phyloP scores from a whole-genome alignment of 202 grass and related monocot species.

The Hordeum pubiflorum region DNA sequence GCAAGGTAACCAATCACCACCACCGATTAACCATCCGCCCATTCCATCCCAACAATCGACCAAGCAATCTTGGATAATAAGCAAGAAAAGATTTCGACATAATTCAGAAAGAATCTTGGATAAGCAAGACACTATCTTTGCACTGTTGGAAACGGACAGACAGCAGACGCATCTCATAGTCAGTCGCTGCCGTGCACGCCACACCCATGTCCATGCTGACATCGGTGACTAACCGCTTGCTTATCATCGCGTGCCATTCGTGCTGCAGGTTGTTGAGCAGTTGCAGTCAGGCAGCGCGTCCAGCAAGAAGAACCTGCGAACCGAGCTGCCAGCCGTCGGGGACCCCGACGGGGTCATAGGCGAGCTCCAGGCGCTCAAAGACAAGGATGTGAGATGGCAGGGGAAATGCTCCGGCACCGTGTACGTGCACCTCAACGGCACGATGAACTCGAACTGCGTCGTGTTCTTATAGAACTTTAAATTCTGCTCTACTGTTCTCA shows the following conservation, averaged over 20 bases:
- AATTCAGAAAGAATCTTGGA: neutral
- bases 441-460: conserved; percentile 4
- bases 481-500: neutral
- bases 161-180: neutral
- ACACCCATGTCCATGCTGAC: neutral
- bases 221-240: neutral
- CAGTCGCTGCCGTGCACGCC: neutral
- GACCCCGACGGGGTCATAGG: conserved; percentile 31
- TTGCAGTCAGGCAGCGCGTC: conserved; percentile 71
- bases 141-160: neutral
- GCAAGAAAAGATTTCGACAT: too few relatives aligned
- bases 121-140: neutral
- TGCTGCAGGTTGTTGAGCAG: conserved; percentile 78
- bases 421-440: conserved; percentile 42
- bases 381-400: conserved; percentile 70
- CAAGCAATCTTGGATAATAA: too few relatives aligned
- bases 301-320: conserved; percentile 51
- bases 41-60: too few relatives aligned
- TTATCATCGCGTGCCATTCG: neutral
- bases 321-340: conserved; percentile 63
- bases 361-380: conserved; percentile 62
- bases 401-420: conserved; percentile 98
- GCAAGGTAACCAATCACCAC: conserved; percentile 48
- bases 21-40: neutral
- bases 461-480: neutral